A percentile compares a stretch with the other conserved stretches of the same genome.
These are phyloP conservation scores for Tylopilus sp. DNA, from an alignment of 768 basidiomycete genomes.

Conservation along the genomic window DNA sequence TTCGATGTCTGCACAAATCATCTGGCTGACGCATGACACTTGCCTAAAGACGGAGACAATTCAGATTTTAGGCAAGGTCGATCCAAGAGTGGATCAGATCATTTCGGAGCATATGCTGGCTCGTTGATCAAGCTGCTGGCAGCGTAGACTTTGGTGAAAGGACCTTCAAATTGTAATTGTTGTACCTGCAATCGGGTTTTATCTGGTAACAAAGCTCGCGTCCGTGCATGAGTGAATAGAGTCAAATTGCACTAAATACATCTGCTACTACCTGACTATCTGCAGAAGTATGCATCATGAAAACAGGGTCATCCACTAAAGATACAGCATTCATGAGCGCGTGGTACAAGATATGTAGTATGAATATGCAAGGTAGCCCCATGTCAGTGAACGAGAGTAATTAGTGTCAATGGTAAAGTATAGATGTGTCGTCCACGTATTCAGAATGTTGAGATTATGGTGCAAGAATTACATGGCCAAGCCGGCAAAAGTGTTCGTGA, in stretches of 20 bases:
- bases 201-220: too few species aligned
- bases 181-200: too few species aligned
- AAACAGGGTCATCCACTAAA: conserved; percentile 17
- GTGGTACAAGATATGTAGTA: background rate
- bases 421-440: conserved; percentile 5
- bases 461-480: conserved; percentile 29
- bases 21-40: background rate
- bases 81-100: conserved; percentile 27
- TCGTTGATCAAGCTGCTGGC: conserved; percentile 1
- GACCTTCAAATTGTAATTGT: too few species aligned
- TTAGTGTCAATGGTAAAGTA: conserved; percentile 13
- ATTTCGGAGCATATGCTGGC: conserved; percentile 22
- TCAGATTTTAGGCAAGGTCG: conserved; percentile 23
- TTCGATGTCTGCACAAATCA: background rate
- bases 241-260: background rate
- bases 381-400: conserved; percentile 5
- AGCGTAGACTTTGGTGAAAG: background rate
- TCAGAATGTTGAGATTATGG: background rate
- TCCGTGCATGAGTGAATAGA: background rate
- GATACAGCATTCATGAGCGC: conserved; percentile 21
- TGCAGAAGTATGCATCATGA: background rate
- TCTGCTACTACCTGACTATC: conserved; percentile 4
- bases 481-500: conserved; percentile 51
- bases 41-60: conserved; percentile 26
- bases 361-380: too few species aligned